A percentile compares a stretch with the other conserved stretches of the same genome.
Evolutionary conservation across 2,329 filamentous ascomycete genomes (phyloP).

Genomic region (Penicillium digitatum): DNA sequence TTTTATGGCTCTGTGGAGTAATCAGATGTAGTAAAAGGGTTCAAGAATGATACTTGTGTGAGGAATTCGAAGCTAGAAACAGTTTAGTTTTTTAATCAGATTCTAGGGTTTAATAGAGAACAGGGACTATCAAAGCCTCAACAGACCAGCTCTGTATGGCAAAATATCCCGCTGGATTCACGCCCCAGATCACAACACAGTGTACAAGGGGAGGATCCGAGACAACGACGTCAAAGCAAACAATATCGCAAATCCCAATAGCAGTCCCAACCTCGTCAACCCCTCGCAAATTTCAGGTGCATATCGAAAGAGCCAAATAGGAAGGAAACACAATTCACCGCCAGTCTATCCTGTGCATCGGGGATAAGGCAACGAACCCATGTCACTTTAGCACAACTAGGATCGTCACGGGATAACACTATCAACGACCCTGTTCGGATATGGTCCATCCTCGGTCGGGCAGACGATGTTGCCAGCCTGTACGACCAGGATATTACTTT

Average conservation of each 20-base stretch:
- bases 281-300: neutral
- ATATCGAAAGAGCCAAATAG: neutral
- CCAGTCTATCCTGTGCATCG: constrained; percentile 2
- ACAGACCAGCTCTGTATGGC: neutral
- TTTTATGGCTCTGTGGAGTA: too few relatives aligned
- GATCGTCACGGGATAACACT: neutral
- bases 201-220: too few relatives aligned
- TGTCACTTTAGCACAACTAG: neutral
- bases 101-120: neutral
- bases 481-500: constrained; percentile 1
- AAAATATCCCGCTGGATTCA: neutral
- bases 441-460: neutral
- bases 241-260: constrained; percentile 1
- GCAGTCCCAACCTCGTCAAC: neutral
- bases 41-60: too few relatives aligned
- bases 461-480: neutral
- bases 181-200: too few relatives aligned
- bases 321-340: constrained; percentile 8
- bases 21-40: too few relatives aligned
- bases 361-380: constrained; percentile 1
- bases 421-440: constrained; percentile 1
- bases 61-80: neutral
- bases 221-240: neutral
- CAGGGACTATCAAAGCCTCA: neutral
- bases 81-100: too few relatives aligned